These are phyloP conservation scores for Botrytis byssoidea DNA, from an alignment of 2,329 filamentous ascomycete genomes.

Conservation along the genomic window DNA sequence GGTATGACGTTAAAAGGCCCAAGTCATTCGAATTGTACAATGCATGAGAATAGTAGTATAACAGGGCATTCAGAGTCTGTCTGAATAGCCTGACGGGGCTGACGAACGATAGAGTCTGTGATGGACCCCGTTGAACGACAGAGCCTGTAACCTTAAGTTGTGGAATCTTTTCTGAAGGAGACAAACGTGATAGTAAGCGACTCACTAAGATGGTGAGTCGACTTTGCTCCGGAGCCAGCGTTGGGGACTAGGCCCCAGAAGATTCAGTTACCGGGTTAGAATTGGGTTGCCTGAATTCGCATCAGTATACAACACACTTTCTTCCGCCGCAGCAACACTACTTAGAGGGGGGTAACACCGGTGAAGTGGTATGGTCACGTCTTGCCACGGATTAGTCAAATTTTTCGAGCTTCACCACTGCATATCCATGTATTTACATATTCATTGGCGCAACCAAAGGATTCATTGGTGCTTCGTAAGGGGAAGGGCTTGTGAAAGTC, in stretches of 20 bases:
- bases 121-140: not conserved
- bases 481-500: not conserved
- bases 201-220: conserved; percentile 32
- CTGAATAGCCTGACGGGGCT: conserved; percentile 21
- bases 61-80: conserved; percentile 24
- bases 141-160: conserved; percentile 7
- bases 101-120: not conserved
- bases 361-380: conserved; percentile 53
- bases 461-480: not conserved
- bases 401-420: conserved; percentile 18
- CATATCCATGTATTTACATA: not conserved
- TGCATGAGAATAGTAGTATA: conserved; percentile 13
- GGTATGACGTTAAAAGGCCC: conserved; percentile 44
- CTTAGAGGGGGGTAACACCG: conserved; percentile 11
- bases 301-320: not conserved
- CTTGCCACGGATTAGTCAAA: conserved; percentile 38
- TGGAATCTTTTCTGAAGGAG: conserved; percentile 52
- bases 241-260: conserved; percentile 56
- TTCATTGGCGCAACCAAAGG: not conserved
- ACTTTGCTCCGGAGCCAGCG: conserved; percentile 58
- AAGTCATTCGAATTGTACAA: not conserved
- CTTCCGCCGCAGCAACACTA: not conserved
- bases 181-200: conserved; percentile 57
- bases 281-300: not conserved
- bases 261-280: conserved; percentile 25